Conservation (phyloP, 2,329 filamentous ascomycete genomes). For the Beauveria sp. region DNA sequence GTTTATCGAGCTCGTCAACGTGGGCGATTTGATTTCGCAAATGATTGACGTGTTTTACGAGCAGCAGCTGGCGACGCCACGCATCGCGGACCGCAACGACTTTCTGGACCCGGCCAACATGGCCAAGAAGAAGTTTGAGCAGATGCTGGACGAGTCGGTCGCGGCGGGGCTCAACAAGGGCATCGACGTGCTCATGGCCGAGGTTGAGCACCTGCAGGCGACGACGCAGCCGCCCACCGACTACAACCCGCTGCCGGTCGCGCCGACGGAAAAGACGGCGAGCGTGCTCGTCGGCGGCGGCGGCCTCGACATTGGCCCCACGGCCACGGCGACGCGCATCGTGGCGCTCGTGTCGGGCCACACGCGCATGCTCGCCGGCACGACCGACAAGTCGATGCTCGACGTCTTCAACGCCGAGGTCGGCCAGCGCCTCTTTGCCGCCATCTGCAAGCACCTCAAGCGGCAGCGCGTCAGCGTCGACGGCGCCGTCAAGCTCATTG, state of each 20-base stretch:
- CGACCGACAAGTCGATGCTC: constrained; percentile 94
- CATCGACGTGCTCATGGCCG: constrained; percentile 96
- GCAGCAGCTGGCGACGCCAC: constrained; percentile 78
- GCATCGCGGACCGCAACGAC: constrained; percentile 85
- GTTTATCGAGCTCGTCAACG: constrained; percentile 95
- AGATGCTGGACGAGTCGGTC: constrained; percentile 95
- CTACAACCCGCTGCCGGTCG: constrained; percentile 62
- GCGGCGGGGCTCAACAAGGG: constrained; percentile 94
- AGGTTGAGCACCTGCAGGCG: constrained; percentile 90
- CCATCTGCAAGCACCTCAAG: constrained; percentile 95
- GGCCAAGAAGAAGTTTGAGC: constrained; percentile 97
- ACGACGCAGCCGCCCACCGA: constrained; percentile 81
- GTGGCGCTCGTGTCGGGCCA: constrained; percentile 82
- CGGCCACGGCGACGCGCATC: constrained; percentile 68
- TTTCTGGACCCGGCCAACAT: constrained; percentile 87
- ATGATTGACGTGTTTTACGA: constrained; percentile 99
- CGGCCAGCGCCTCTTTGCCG: constrained; percentile 81
- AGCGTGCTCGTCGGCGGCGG: constrained; percentile 21
- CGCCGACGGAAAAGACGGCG: constrained; percentile 17
- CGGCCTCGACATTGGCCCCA: constrained; percentile 55
- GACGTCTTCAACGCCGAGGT: constrained; percentile 99
- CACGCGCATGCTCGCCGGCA: constrained; percentile 86
- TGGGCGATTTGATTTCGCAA: constrained; percentile 94
- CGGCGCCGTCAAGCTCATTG: constrained; percentile 86
- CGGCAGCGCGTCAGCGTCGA: constrained; percentile 85